A percentile compares a stretch with the other conserved stretches of the same genome.
Evolutionary conservation across 306 rosid species (phyloP).

Genomic region (Vachellia collinsii): DNA sequence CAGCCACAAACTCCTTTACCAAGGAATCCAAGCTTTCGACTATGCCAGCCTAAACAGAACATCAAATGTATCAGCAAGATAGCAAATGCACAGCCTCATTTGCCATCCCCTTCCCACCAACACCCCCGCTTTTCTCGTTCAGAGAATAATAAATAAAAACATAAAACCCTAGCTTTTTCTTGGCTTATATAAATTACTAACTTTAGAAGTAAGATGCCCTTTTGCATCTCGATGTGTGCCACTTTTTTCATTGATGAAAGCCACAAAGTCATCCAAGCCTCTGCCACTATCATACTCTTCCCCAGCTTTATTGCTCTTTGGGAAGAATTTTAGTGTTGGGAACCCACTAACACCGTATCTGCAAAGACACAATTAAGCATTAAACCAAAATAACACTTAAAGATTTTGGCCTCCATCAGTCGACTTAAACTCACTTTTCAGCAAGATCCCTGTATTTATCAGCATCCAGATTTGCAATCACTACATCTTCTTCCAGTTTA

Average conservation of each 20-base stretch:
- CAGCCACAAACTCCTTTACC: conserved; percentile 82
- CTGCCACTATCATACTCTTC: conserved; percentile 92
- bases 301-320: conserved; percentile 85
- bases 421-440: conserved; percentile 72
- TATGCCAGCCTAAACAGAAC: conserved; percentile 74
- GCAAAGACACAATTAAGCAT: conserved; percentile 36
- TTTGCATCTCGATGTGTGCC: conserved; percentile 87
- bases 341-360: conserved; percentile 91
- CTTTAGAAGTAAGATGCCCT: conserved; percentile 81
- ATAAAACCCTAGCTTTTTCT: neutral
- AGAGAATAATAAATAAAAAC: neutral
- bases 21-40: conserved; percentile 62
- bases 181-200: conserved; percentile 39
- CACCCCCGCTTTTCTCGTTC: neutral
- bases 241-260: conserved; percentile 77
- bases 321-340: conserved; percentile 95
- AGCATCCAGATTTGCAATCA: conserved; percentile 92
- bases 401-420: conserved; percentile 9
- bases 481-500: conserved; percentile 71
- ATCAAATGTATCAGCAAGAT: conserved; percentile 31
- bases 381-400: neutral
- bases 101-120: neutral
- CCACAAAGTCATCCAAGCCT: conserved; percentile 84
- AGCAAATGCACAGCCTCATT: conserved; percentile 8
- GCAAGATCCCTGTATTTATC: conserved; percentile 87